Conservation (phyloP, 2,329 filamentous ascomycete species). For the Exophiala calicioides region DNA sequence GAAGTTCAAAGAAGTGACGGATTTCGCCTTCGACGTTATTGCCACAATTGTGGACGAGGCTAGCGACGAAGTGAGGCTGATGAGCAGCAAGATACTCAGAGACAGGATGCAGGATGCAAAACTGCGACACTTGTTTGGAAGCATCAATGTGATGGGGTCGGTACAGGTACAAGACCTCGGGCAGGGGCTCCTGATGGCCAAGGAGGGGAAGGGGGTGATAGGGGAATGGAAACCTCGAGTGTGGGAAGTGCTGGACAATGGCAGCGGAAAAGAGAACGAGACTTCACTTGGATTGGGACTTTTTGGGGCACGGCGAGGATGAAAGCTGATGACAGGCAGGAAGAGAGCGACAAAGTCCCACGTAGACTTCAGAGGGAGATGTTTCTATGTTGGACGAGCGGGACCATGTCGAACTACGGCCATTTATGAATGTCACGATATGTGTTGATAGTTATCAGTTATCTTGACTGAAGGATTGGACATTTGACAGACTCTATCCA, state of each 20-base stretch:
- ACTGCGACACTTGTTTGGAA: slow-evolving; percentile 28
- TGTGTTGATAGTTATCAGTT: no score
- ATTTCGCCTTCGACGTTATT: slow-evolving; percentile 47
- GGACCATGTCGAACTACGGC: no score
- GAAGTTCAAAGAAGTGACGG: slow-evolving; percentile 20
- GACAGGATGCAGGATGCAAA: slow-evolving; percentile 35
- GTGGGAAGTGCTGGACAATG: slow-evolving; percentile 32
- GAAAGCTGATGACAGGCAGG: neutral
- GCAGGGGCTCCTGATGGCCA: slow-evolving; percentile 26
- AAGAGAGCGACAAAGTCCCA: neutral
- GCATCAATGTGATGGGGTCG: slow-evolving; percentile 25
- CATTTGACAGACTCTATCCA: no score
- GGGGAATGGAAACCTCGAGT: slow-evolving; percentile 31
- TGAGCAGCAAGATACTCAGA: slow-evolving; percentile 45
- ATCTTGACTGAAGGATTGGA: no score
- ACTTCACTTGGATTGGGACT: slow-evolving; percentile 30
- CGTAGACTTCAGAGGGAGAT: neutral
- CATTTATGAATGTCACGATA: no score
- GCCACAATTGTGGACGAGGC: slow-evolving; percentile 47
- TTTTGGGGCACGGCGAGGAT: slow-evolving; percentile 27
- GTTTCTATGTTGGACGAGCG: no score
- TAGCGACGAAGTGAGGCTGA: slow-evolving; percentile 45
- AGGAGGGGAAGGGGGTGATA: slow-evolving; percentile 27
- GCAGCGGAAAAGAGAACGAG: slow-evolving; percentile 29
- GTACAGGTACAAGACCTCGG: slow-evolving; percentile 23